A percentile compares a stretch with the other conserved stretches of the same genome.
phyloP scores from a whole-genome alignment of 2,329 filamentous ascomycete species.

The Furcasterigmium furcatum region DNA sequence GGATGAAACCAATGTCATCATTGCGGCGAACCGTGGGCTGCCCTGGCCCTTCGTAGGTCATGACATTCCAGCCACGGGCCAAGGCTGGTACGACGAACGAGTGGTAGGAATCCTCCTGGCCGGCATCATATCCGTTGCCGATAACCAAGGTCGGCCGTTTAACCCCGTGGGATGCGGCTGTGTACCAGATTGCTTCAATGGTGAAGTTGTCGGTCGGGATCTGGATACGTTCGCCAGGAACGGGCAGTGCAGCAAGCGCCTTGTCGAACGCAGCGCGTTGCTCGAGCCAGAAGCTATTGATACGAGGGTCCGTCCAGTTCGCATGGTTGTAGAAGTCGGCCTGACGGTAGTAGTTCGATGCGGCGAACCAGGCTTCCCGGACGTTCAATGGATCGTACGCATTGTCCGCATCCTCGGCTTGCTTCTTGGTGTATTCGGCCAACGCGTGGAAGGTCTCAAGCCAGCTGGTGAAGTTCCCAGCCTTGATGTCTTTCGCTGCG shows the following conservation, averaged over 20 bases:
- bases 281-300: constrained; percentile 31
- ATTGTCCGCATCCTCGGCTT: constrained; percentile 14
- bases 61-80: constrained; percentile 36
- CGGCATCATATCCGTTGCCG: constrained; percentile 37
- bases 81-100: constrained; percentile 26
- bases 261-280: constrained; percentile 32
- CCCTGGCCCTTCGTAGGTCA: constrained; percentile 44
- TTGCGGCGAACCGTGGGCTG: constrained; percentile 36
- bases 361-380: constrained; percentile 25
- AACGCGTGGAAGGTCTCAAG: constrained; percentile 16
- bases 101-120: constrained; percentile 41
- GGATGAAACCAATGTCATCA: constrained; percentile 38
- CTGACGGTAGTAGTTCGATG: constrained; percentile 36
- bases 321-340: constrained; percentile 38
- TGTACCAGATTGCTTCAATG: constrained; percentile 31
- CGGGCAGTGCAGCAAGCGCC: constrained; percentile 27
- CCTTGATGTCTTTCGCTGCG: constrained; percentile 19
- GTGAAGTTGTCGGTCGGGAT: constrained; percentile 27
- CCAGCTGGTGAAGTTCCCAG: constrained; percentile 19
- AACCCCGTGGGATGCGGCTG: constrained; percentile 4
- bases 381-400: constrained; percentile 19
- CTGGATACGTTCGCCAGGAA: constrained; percentile 29
- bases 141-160: constrained; percentile 34
- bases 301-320: constrained; percentile 35
- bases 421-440: constrained; percentile 15